These are phyloP conservation scores for Alternaria longipes DNA, from an alignment of 2,329 filamentous ascomycete species.

Conservation along the genomic window DNA sequence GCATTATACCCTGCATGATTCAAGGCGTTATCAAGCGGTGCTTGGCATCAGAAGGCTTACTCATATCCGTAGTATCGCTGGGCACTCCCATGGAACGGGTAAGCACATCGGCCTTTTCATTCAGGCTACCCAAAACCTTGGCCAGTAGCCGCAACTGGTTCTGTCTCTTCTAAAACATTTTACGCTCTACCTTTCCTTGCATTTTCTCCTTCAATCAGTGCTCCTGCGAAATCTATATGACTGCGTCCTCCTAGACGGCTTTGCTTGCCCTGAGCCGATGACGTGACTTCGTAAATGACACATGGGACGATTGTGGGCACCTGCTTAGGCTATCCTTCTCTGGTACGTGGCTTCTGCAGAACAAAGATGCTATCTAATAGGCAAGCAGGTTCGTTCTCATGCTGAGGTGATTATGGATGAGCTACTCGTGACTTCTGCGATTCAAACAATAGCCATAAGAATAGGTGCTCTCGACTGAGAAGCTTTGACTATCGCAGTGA, in stretches of 20 bases:
- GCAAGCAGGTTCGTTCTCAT: background rate
- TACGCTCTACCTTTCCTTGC: background rate
- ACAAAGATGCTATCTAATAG: background rate
- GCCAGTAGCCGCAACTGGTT: background rate
- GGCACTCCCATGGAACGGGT: background rate
- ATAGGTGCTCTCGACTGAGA: background rate
- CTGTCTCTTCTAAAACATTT: background rate
- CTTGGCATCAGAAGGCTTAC: background rate
- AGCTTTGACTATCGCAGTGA: background rate
- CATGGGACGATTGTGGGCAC: background rate
- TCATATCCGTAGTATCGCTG: background rate
- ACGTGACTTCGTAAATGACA: background rate
- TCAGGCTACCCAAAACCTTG: background rate
- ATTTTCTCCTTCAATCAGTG: background rate
- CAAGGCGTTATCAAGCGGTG: constrained; percentile 15
- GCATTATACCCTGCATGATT: constrained; percentile 33
- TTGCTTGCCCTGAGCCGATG: no score
- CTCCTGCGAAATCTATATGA: background rate
- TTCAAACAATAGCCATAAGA: background rate
- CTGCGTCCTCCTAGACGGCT: background rate
- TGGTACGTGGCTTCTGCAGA: background rate
- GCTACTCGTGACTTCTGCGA: background rate
- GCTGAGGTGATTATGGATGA: background rate
- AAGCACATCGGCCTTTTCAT: background rate
- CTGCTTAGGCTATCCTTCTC: background rate